These are phyloP conservation scores for Clohesyomyces aquaticus DNA, from an alignment of 495 filamentous ascomycete species.

Conservation along the genomic window DNA sequence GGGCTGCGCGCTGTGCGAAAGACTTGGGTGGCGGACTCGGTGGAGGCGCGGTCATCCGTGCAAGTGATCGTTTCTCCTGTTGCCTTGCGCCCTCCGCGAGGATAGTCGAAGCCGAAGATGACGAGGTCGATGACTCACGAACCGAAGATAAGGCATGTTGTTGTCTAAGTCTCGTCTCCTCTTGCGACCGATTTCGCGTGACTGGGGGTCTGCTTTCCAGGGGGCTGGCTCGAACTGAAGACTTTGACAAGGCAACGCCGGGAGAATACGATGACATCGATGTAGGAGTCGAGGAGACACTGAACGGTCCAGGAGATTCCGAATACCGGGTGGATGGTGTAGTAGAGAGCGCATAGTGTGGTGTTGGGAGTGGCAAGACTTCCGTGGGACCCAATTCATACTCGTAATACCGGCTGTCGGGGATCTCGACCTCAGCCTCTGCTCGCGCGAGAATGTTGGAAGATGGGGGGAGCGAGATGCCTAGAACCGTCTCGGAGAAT, in stretches of 20 bases:
- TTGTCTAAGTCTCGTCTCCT: slow-evolving; percentile 53
- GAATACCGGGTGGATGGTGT: slow-evolving; percentile 95
- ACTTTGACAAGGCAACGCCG: slow-evolving; percentile 68
- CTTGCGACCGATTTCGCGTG: slow-evolving; percentile 62
- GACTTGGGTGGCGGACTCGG: slow-evolving; percentile 59
- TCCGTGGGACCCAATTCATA: slow-evolving; percentile 25
- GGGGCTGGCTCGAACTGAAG: slow-evolving; percentile 63
- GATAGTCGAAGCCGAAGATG: slow-evolving; percentile 49
- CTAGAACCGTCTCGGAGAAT: slow-evolving; percentile 44
- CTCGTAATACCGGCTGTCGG: slow-evolving; percentile 11
- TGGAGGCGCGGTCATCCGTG: slow-evolving; percentile 53
- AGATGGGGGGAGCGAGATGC: slow-evolving; percentile 47
- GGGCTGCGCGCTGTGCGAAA: slow-evolving; percentile 57
- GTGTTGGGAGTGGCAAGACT: slow-evolving; percentile 40
- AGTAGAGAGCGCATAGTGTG: slow-evolving; percentile 43
- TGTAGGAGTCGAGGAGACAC: slow-evolving; percentile 90
- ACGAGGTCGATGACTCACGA: slow-evolving; percentile 58
- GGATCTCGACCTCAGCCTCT: slow-evolving; percentile 15
- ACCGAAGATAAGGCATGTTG: slow-evolving; percentile 64
- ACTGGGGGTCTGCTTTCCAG: slow-evolving; percentile 70
- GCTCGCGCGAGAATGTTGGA: slow-evolving; percentile 26
- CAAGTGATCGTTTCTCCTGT: slow-evolving; percentile 53
- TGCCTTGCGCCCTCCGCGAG: slow-evolving; percentile 50
- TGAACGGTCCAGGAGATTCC: slow-evolving; percentile 88
- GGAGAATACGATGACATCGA: slow-evolving; percentile 96